Conservation (phyloP, 2,329 filamentous ascomycete genomes). For the Colletotrichum somersetense region DNA sequence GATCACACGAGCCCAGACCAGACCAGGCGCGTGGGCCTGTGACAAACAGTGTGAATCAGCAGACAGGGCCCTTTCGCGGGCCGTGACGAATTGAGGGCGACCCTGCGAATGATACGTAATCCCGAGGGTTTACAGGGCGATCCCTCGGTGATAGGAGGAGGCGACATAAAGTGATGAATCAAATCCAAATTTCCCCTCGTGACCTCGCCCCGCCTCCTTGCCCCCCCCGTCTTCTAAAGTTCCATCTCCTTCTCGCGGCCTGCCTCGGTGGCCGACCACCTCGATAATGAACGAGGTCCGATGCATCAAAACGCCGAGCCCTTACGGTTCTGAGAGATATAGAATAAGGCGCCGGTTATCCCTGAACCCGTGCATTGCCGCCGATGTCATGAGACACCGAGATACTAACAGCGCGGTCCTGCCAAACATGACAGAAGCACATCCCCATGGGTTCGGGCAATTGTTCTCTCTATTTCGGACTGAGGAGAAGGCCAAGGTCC, state of each 20-base stretch:
- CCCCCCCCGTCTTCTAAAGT: neutral
- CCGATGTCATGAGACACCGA: conserved; percentile 1
- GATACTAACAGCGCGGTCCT: neutral
- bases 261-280: conserved; percentile 25
- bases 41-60: conserved; percentile 34
- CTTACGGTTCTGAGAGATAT: neutral
- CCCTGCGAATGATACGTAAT: conserved; percentile 27
- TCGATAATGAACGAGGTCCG: conserved; percentile 11
- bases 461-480: neutral
- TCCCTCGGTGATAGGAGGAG: conserved; percentile 35
- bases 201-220: neutral
- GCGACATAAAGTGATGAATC: conserved; percentile 6
- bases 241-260: neutral
- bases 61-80: conserved; percentile 29
- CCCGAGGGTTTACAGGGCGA: conserved; percentile 26
- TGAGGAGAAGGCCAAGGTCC: conserved; percentile 3
- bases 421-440: conserved; percentile 3
- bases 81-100: conserved; percentile 30
- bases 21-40: conserved; percentile 20
- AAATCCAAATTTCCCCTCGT: conserved; percentile 3
- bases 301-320: conserved; percentile 25
- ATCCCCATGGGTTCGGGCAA: neutral
- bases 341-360: neutral
- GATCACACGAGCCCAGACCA: neutral
- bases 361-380: neutral